phyloP scores from a whole-genome alignment of 108 stramenopile species.

The Aureococcus anophagefferens region DNA sequence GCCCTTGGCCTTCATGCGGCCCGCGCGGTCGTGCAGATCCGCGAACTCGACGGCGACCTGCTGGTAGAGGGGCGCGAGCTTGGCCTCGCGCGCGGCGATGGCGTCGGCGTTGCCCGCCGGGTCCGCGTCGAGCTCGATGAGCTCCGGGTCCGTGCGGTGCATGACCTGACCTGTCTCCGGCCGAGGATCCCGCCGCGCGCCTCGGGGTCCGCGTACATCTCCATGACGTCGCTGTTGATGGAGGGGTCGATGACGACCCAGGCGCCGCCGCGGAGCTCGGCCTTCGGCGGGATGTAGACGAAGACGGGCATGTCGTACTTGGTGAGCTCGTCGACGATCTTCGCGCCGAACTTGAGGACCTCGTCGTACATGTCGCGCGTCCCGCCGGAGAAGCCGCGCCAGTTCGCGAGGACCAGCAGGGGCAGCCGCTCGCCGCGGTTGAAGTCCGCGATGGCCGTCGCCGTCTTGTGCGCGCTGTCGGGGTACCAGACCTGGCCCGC shows the following conservation, averaged over 20 bases:
- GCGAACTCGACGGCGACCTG: conserved; percentile 95
- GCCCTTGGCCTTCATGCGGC: conserved; percentile 98
- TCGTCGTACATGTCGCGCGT: conserved; percentile 96
- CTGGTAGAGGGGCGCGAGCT: conserved; percentile 78
- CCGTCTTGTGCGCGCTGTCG: conserved; percentile 94
- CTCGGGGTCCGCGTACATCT: conserved; percentile 94
- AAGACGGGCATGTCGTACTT: conserved; percentile 91
- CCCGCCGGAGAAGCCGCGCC: conserved; percentile 95
- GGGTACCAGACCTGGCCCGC: conserved; percentile 94
- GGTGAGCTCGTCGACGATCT: conserved; percentile 95
- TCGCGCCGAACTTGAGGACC: conserved; percentile 94
- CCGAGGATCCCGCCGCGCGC: conserved; percentile 90
- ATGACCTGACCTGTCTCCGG: conserved; percentile 71
- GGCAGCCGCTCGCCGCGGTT: conserved; percentile 88
- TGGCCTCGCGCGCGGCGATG: conserved; percentile 78
- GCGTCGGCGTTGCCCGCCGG: conserved; percentile 63
- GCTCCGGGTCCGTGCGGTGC: conserved; percentile 73
- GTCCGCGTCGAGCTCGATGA: conserved; percentile 71
- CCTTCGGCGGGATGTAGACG: conserved; percentile 92
- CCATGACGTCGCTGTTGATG: conserved; percentile 93
- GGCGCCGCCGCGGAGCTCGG: conserved; percentile 93
- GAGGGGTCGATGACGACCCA: conserved; percentile 98
- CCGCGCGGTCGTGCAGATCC: conserved; percentile 91
- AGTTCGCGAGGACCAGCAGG: conserved; percentile 97
- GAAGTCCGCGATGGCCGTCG: conserved; percentile 90